These are phyloP conservation scores for Tillandsia fasciculata DNA, from an alignment of 176 grass and related monocot species.

Conservation along the genomic window DNA sequence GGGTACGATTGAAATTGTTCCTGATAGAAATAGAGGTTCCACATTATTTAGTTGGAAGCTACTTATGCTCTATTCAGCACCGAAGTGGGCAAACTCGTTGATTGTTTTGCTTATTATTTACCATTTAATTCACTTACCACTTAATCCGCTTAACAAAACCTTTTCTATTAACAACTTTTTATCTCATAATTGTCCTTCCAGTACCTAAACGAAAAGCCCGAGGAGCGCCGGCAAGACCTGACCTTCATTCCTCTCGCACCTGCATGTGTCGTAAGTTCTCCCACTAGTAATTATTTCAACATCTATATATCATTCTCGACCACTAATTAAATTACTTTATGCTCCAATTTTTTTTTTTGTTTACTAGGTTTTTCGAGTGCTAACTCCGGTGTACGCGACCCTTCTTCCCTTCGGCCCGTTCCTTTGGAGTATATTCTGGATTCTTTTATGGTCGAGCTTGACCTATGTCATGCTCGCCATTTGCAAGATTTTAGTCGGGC, in stretches of 20 bases:
- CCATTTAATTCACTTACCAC: too few relatives aligned
- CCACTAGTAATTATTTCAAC: slow-evolving; percentile 9
- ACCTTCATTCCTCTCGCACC: slow-evolving; percentile 94
- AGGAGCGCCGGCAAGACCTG: slow-evolving; percentile 79
- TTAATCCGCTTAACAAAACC: neutral
- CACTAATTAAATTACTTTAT: slow-evolving; percentile 5
- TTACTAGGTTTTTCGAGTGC: slow-evolving; percentile 70
- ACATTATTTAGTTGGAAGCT: too few relatives aligned
- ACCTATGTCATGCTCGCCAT: slow-evolving; percentile 83
- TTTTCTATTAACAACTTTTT: neutral
- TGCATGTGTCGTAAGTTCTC: slow-evolving; percentile 65
- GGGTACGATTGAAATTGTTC: too few relatives aligned
- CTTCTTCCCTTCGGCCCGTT: slow-evolving; percentile 66
- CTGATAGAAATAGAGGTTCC: too few relatives aligned
- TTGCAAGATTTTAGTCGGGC: slow-evolving; percentile 77
- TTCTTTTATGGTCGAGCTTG: slow-evolving; percentile 67
- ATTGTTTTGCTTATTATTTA: too few relatives aligned
- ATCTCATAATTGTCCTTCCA: slow-evolving; percentile 23
- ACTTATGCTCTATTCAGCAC: too few relatives aligned
- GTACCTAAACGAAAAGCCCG: slow-evolving; percentile 85
- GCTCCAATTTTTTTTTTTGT: slow-evolving; percentile 20
- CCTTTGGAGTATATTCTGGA: slow-evolving; percentile 69
- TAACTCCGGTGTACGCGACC: slow-evolving; percentile 77
- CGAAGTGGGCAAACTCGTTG: too few relatives aligned
- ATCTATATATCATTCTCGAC: slow-evolving; percentile 9